These are phyloP conservation scores for Neostapfia colusana DNA, from an alignment of 176 grass and related monocot species.

Conservation along the genomic window DNA sequence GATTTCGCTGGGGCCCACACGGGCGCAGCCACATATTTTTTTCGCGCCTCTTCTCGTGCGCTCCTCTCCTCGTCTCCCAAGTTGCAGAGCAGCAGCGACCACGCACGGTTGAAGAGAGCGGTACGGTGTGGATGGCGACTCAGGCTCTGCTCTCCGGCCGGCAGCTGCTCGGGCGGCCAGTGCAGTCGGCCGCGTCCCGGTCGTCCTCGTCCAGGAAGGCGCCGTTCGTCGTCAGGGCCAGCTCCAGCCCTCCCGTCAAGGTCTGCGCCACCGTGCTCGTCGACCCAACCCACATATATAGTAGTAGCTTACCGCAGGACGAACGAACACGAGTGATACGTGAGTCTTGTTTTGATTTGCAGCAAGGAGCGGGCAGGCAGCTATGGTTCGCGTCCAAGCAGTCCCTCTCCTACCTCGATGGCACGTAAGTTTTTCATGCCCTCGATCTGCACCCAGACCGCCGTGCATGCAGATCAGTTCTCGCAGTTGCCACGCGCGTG, in stretches of 20 bases:
- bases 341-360: slow-evolving; percentile 2
- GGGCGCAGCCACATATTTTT: slow-evolving; percentile 9
- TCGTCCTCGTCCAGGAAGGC: slow-evolving; percentile 52
- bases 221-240: slow-evolving; percentile 74
- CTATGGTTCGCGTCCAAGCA: slow-evolving; percentile 98
- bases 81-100: slow-evolving; percentile 28
- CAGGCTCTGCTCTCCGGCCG: slow-evolving; percentile 85
- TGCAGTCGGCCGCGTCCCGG: slow-evolving; percentile 52
- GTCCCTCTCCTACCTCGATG: slow-evolving; percentile 83
- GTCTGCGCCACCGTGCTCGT: slow-evolving; percentile 1
- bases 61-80: slow-evolving; percentile 30
- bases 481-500: no score
- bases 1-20: slow-evolving; percentile 62
- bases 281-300: neutral
- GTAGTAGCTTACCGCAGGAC: neutral
- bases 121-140: slow-evolving; percentile 50
- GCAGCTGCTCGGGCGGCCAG: slow-evolving; percentile 68
- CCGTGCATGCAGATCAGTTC: neutral
- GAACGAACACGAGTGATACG: neutral
- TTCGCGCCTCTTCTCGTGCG: slow-evolving; percentile 11
- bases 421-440: slow-evolving; percentile 56
- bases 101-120: slow-evolving; percentile 5
- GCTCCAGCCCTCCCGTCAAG: slow-evolving; percentile 84
- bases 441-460: neutral
- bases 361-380: slow-evolving; percentile 89